These are phyloP conservation scores for Starmerella geochares DNA, from an alignment of 805 yeast species.

Conservation along the genomic window DNA sequence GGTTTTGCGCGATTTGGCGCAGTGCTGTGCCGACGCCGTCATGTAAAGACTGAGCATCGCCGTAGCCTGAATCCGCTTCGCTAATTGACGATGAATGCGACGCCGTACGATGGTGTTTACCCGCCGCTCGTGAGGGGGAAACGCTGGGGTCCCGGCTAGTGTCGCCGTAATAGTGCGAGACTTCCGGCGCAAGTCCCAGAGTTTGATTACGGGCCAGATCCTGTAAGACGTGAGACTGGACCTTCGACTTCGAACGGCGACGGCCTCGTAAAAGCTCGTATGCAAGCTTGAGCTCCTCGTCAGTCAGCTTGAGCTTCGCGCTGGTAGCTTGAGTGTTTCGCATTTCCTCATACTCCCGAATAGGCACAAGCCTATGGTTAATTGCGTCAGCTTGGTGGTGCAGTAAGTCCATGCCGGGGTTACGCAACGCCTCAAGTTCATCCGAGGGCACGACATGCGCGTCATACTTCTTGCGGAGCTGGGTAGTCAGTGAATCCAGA, in stretches of 20 bases:
- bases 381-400: constrained; percentile 8
- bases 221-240: constrained; percentile 1
- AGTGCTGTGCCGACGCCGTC: background rate
- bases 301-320: background rate
- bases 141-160: background rate
- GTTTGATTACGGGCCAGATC: constrained; percentile 3
- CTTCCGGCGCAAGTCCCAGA: constrained; percentile 1
- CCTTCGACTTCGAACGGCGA: background rate
- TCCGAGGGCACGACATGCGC: constrained; percentile 2
- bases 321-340: background rate
- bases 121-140: background rate
- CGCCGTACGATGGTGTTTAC: background rate
- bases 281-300: background rate
- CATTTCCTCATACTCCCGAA: constrained; percentile 8
- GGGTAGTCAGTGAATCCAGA: background rate
- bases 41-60: background rate
- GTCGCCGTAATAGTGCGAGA: background rate
- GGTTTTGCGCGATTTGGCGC: constrained; percentile 1
- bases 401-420: background rate
- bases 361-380: constrained; percentile 10
- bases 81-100: background rate
- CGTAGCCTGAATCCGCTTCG: background rate
- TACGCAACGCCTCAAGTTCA: background rate
- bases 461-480: constrained; percentile 1
- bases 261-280: constrained; percentile 3